These are phyloP conservation scores for Tritrichomonas foetus DNA, from an alignment of 208 protist genomes.

Conservation along the genomic window DNA sequence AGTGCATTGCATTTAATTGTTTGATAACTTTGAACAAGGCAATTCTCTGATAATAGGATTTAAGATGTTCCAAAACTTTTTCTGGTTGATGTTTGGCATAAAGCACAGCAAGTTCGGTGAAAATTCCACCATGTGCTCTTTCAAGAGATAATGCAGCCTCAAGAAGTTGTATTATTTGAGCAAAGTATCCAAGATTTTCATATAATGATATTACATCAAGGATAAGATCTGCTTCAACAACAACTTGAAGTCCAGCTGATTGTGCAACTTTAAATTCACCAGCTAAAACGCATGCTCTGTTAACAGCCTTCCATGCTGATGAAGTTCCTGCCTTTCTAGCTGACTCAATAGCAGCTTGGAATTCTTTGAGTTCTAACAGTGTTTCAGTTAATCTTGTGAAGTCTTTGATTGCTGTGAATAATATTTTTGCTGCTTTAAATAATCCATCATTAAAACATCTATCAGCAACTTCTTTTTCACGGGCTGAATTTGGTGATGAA, in stretches of 20 bases:
- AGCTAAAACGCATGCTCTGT: constrained; percentile 90
- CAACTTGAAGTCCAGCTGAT: constrained; percentile 89
- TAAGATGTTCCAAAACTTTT: constrained; percentile 97
- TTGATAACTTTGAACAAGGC: constrained; percentile 92
- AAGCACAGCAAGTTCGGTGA: constrained; percentile 95
- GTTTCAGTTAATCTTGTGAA: constrained; percentile 83
- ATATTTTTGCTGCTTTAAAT: constrained; percentile 91
- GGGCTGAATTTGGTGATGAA: constrained; percentile 82
- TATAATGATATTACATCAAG: constrained; percentile 76
- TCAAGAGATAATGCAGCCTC: constrained; percentile 74
- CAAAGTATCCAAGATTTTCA: constrained; percentile 74
- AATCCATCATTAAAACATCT: constrained; percentile 88
- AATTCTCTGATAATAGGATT: constrained; percentile 84
- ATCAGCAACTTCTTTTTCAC: constrained; percentile 77
- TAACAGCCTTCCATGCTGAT: constrained; percentile 68
- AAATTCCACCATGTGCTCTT: constrained; percentile 95
- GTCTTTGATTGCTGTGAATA: constrained; percentile 92
- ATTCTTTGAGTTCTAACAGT: constrained; percentile 85
- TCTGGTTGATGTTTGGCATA: constrained; percentile 91
- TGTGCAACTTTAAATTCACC: constrained; percentile 94
- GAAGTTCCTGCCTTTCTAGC: constrained; percentile 93
- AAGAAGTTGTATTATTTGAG: constrained; percentile 79
- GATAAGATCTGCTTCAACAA: constrained; percentile 93
- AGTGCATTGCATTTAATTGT: constrained; percentile 78
- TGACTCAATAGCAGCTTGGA: constrained; percentile 80